phyloP scores from a whole-genome alignment of 2,329 filamentous ascomycete genomes.

The Pseudocercospora pini-densiflorae region DNA sequence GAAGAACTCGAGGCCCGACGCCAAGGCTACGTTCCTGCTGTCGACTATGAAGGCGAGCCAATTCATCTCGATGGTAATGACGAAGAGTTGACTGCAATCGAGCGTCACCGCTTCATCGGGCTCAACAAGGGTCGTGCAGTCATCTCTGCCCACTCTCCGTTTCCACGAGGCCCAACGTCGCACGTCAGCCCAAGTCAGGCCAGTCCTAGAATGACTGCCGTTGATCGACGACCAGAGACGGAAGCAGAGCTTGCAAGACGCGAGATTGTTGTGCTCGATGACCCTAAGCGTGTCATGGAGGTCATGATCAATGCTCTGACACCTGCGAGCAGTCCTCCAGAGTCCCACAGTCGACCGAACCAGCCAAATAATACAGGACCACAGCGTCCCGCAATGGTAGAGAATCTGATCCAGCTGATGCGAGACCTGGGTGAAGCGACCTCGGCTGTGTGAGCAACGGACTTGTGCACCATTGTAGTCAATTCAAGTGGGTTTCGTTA shows the following conservation, averaged over 20 bases:
- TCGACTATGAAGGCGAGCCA: conserved; percentile 25
- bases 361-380: conserved; percentile 12
- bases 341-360: conserved; percentile 5
- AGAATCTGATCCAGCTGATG: conserved; percentile 30
- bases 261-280: conserved; percentile 23
- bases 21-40: conserved; percentile 4
- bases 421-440: conserved; percentile 27
- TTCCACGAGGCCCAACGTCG: conserved; percentile 15
- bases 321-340: conserved; percentile 23
- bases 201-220: conserved; percentile 11
- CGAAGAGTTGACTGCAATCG: conserved; percentile 23
- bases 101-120: conserved; percentile 29
- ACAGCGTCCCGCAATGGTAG: conserved; percentile 28
- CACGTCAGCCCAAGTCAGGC: conserved; percentile 13
- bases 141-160: conserved; percentile 24
- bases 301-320: conserved; percentile 28
- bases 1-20: conserved; percentile 6
- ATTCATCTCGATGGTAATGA: conserved; percentile 28
- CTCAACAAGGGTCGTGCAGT: conserved; percentile 27
- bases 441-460: conserved; percentile 17
- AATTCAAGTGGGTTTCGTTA: neutral
- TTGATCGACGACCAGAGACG: conserved; percentile 18
- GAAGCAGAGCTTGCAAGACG: conserved; percentile 14
- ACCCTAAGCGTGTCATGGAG: conserved; percentile 27
- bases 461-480: neutral